Evolutionary conservation across 176 grass and related monocot species (phyloP).

Genomic region (Carex littledalei): DNA sequence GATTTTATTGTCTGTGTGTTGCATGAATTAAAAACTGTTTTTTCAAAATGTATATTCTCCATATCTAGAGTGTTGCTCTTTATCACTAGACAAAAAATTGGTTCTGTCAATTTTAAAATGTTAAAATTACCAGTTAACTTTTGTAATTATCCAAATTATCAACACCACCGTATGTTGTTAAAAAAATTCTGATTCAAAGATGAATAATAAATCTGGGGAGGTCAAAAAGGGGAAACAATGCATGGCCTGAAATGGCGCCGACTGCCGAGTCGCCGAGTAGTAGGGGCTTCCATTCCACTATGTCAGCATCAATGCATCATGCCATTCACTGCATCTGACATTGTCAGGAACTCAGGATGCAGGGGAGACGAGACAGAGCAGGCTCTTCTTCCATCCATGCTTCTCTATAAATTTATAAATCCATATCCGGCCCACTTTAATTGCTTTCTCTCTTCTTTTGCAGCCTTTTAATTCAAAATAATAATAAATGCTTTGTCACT

Average conservation of each 20-base stretch:
- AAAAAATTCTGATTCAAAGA: too few species aligned
- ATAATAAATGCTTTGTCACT: conserved; percentile 15
- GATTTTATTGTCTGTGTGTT: too few species aligned
- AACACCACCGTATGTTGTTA: too few species aligned
- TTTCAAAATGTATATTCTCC: too few species aligned
- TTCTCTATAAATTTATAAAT: not conserved
- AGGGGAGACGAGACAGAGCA: not conserved
- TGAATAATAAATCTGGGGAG: not conserved
- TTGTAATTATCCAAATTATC: not conserved
- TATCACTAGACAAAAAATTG: too few species aligned
- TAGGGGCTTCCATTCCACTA: not conserved
- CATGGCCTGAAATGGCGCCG: not conserved
- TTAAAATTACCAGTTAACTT: too few species aligned
- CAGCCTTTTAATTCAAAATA: not conserved
- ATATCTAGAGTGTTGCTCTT: too few species aligned
- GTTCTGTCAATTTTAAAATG: too few species aligned
- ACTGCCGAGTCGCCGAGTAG: not conserved
- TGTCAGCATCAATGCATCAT: not conserved
- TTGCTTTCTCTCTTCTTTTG: conserved; percentile 5
- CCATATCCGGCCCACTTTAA: not conserved
- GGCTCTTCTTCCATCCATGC: not conserved
- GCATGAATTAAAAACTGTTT: too few species aligned
- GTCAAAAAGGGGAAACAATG: not conserved
- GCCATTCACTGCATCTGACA: conserved; percentile 2
- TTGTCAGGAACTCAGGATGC: not conserved